Percentiles rank a stretch among this genome's conserved stretches.
phyloP scores from a whole-genome alignment of 208 protist species.

The Lotmaria passim region DNA sequence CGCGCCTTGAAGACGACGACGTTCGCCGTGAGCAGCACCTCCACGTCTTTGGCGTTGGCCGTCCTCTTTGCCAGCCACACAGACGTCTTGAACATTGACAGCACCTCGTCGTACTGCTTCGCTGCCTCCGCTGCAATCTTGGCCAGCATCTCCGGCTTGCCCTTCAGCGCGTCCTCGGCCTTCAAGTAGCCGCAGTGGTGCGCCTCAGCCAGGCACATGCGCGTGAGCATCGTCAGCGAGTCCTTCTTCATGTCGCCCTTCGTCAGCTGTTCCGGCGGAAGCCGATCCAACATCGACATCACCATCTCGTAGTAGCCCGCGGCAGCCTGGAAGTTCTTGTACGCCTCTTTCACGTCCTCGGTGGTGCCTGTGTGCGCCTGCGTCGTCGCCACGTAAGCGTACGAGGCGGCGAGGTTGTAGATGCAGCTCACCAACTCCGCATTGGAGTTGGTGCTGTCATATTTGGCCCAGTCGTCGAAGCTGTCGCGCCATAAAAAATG shows the following conservation, averaged over 20 bases:
- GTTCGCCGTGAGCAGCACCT: slow-evolving; percentile 48
- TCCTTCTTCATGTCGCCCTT: slow-evolving; percentile 70
- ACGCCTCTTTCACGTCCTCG: slow-evolving; percentile 72
- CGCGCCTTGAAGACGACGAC: slow-evolving; percentile 65
- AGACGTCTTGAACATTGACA: slow-evolving; percentile 49
- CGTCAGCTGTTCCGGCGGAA: slow-evolving; percentile 62
- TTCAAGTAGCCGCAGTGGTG: slow-evolving; percentile 88
- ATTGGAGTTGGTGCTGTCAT: slow-evolving; percentile 71
- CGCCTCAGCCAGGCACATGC: slow-evolving; percentile 65
- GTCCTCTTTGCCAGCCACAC: slow-evolving; percentile 45
- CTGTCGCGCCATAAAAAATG: slow-evolving; percentile 73
- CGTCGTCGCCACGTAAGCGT: slow-evolving; percentile 52
- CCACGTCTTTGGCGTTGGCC: slow-evolving; percentile 52
- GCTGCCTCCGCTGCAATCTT: slow-evolving; percentile 80
- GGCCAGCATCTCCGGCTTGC: slow-evolving; percentile 68
- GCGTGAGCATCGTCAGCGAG: slow-evolving; percentile 58
- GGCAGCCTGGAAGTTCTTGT: slow-evolving; percentile 76
- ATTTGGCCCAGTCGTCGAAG: slow-evolving; percentile 69
- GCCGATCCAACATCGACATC: slow-evolving; percentile 48
- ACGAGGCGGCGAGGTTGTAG: slow-evolving; percentile 86
- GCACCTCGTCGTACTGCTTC: slow-evolving; percentile 72
- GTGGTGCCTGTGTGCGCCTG: slow-evolving; percentile 46
- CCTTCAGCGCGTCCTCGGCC: slow-evolving; percentile 71
- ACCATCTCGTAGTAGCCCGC: slow-evolving; percentile 86
- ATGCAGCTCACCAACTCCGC: slow-evolving; percentile 79